Percentiles rank a stretch among this genome's conserved stretches.
Evolutionary conservation across 2,329 filamentous ascomycete genomes (phyloP).

Genomic region (Sporothrix brasiliensis): DNA sequence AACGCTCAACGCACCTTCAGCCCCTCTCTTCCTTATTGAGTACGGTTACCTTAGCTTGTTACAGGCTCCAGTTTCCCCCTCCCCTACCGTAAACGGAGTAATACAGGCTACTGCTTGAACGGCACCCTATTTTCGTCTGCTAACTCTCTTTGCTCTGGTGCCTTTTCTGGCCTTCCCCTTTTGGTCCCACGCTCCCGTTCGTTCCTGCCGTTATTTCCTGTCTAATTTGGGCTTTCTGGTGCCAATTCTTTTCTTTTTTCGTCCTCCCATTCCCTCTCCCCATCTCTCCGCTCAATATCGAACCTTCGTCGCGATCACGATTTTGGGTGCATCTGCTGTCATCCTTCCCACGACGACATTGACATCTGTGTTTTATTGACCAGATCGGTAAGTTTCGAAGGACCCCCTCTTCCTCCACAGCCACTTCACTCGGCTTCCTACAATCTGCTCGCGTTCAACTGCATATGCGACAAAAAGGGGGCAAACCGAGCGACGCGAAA

Average conservation of each 20-base stretch:
- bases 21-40: neutral
- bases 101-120: neutral
- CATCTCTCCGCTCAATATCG: neutral
- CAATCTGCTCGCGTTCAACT: slow-evolving; percentile 18
- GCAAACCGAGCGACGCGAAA: slow-evolving; percentile 9
- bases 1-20: slow-evolving; percentile 21
- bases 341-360: neutral
- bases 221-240: slow-evolving; percentile 23
- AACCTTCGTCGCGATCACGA: slow-evolving; percentile 14
- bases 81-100: neutral
- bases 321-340: slow-evolving; percentile 6
- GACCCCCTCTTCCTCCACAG: neutral
- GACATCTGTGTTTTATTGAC: neutral
- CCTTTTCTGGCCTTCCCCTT: slow-evolving; percentile 31
- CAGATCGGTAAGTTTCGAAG: slow-evolving; percentile 10
- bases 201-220: slow-evolving; percentile 30
- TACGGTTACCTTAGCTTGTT: slow-evolving; percentile 14
- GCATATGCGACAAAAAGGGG: slow-evolving; percentile 27
- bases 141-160: slow-evolving; percentile 28
- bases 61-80: neutral
- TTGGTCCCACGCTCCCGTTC: slow-evolving; percentile 28
- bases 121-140: slow-evolving; percentile 21
- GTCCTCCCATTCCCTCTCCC: neutral
- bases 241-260: slow-evolving; percentile 17
- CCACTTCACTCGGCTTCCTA: slow-evolving; percentile 11